These are phyloP conservation scores for Fomitopsis betulina DNA, from an alignment of 1,284 basidiomycete species.

Conservation along the genomic window DNA sequence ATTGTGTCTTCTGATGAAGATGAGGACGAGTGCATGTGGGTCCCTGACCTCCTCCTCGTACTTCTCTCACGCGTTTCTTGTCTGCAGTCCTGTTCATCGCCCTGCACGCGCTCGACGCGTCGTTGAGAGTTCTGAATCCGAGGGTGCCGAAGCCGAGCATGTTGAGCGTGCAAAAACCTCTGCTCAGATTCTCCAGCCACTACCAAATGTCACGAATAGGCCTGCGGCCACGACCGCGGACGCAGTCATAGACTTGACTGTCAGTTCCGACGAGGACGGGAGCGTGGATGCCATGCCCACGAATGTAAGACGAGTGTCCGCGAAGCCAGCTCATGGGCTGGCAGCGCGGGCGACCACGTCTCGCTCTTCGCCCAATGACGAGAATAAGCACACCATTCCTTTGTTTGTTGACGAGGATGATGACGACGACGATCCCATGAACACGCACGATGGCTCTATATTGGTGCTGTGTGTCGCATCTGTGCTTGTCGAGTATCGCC, in stretches of 20 bases:
- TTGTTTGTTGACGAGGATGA: constrained; percentile 17
- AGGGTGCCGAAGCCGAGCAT: not conserved
- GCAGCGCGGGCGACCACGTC: not conserved
- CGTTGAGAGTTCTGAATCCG: constrained; percentile 3
- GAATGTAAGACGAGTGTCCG: not conserved
- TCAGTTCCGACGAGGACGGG: constrained; percentile 12
- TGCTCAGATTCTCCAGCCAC: not conserved
- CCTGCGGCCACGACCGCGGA: not conserved
- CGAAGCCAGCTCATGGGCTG: not conserved
- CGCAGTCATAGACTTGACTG: constrained; percentile 17
- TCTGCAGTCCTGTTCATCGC: not conserved
- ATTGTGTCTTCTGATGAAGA: constrained; percentile 54
- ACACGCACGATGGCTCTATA: constrained; percentile 34
- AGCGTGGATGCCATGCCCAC: not conserved
- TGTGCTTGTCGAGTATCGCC: not conserved
- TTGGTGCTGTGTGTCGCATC: constrained; percentile 39
- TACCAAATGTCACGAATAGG: not conserved
- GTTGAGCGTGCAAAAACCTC: not conserved
- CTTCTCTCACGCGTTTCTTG: not conserved
- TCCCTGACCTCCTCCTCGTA: not conserved
- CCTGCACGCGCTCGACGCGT: constrained; percentile 1
- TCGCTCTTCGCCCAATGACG: not conserved
- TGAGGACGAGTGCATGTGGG: constrained; percentile 27
- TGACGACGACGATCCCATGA: constrained; percentile 18
- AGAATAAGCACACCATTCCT: constrained; percentile 2